phyloP scores from a whole-genome alignment of 768 basidiomycete species.

The Galerina sulciceps region DNA sequence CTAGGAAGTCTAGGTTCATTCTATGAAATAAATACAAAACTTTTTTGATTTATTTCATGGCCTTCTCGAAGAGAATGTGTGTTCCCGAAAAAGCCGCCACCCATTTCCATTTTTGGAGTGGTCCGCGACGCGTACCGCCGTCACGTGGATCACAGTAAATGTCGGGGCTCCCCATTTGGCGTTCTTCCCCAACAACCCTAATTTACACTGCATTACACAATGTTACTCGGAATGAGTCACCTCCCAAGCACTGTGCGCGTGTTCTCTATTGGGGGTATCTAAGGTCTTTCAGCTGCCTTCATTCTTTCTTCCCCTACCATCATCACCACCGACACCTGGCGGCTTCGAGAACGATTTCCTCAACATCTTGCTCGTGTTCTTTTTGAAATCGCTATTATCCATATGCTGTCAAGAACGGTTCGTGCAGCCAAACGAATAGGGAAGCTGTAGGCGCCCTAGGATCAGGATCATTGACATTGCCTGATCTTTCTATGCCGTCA shows the following conservation, averaged over 20 bases:
- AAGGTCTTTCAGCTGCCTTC: neutral
- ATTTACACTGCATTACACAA: constrained; percentile 7
- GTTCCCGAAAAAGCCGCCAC: too few species aligned
- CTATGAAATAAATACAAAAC: too few species aligned
- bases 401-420: neutral
- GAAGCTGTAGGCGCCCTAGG: neutral
- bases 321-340: neutral
- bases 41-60: too few species aligned
- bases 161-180: constrained; percentile 1
- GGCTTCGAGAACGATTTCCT: neutral
- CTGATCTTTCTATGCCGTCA: neutral
- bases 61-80: too few species aligned
- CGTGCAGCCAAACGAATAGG: neutral
- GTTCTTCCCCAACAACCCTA: constrained; percentile 5
- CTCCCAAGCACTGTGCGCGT: constrained; percentile 4
- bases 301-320: constrained; percentile 3
- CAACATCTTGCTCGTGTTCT: neutral
- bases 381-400: too few species aligned
- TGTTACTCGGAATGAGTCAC: constrained; percentile 22
- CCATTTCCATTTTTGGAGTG: too few species aligned
- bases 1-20: too few species aligned
- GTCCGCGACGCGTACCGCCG: neutral
- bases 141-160: constrained; percentile 6
- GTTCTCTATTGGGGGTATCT: constrained; percentile 1
- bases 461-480: neutral